Evolutionary conservation across 2,329 filamentous ascomycete genomes (phyloP).

Genomic region (Fusarium proliferatum): DNA sequence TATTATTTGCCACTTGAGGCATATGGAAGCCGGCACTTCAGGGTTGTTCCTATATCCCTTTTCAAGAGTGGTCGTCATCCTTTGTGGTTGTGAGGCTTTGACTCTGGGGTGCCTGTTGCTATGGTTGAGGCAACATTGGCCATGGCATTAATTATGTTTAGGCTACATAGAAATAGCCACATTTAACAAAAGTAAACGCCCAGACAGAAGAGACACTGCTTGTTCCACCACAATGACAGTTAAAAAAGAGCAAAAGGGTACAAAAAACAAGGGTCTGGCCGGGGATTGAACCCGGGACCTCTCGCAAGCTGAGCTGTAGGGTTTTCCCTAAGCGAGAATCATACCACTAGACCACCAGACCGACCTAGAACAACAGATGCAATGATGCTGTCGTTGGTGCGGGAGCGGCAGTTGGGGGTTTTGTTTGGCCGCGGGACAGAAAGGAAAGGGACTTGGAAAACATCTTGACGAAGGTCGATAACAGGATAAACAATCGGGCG

Average conservation of each 20-base stretch:
- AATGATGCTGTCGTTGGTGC: background rate
- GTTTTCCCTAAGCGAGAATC: conserved; percentile 75
- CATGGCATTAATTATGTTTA: too few relatives aligned
- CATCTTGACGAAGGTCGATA: background rate
- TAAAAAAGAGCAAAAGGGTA: background rate
- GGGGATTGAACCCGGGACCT: conserved; percentile 60
- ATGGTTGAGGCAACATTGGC: too few relatives aligned
- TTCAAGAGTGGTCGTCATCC: too few relatives aligned
- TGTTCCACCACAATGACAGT: background rate
- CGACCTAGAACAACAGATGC: conserved; percentile 13
- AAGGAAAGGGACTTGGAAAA: too few relatives aligned
- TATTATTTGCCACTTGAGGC: too few relatives aligned
- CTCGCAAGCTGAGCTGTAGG: conserved; percentile 53
- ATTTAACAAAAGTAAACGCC: too few relatives aligned
- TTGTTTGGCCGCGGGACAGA: rapidly evolving
- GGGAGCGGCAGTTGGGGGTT: background rate
- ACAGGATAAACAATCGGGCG: background rate
- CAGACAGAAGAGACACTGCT: background rate
- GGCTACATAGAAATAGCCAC: background rate
- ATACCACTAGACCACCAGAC: conserved; percentile 74
- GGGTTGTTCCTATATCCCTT: too few relatives aligned
- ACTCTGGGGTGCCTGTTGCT: too few relatives aligned
- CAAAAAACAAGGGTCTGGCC: conserved; percentile 51
- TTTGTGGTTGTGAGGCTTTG: too few relatives aligned
- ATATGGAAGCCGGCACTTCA: too few relatives aligned